Conservation (phyloP, 176 grass and related monocot genomes). For the Musa beccarii region DNA sequence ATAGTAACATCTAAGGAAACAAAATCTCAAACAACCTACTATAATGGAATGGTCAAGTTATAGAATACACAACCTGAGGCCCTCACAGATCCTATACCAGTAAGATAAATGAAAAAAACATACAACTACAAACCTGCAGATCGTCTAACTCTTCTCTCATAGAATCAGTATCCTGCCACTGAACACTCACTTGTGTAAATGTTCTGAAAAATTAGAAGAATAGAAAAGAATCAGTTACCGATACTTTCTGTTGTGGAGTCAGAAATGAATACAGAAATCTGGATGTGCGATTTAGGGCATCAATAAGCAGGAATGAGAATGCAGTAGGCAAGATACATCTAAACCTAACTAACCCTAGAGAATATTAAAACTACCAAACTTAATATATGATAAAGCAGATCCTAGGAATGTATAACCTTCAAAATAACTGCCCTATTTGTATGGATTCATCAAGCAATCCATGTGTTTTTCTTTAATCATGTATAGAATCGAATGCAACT, state of each 20-base stretch:
- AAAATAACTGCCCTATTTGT: background rate
- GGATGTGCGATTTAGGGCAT: background rate
- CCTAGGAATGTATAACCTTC: background rate
- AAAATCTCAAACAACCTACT: background rate
- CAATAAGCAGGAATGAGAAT: background rate
- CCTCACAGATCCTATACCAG: slow-evolving; percentile 6
- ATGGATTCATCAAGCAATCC: too few relatives aligned
- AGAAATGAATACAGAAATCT: background rate
- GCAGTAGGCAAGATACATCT: background rate
- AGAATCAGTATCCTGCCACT: slow-evolving; percentile 97
- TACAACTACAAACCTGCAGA: slow-evolving; percentile 64
- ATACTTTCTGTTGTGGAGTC: background rate
- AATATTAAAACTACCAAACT: background rate
- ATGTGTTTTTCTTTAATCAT: too few relatives aligned
- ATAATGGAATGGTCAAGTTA: background rate
- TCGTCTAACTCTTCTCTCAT: slow-evolving; percentile 98
- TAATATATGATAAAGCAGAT: background rate
- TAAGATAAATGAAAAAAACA: slow-evolving; percentile 21
- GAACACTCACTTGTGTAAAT: slow-evolving; percentile 97
- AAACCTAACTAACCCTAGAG: background rate
- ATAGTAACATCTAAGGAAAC: background rate
- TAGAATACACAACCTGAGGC: background rate
- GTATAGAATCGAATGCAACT: background rate
- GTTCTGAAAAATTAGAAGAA: slow-evolving; percentile 44
- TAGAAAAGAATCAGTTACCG: background rate